Base-by-base conservation (phyloP, 2,329 filamentous ascomycete genomes). In the Talaromyces amestolkiae region DNA sequence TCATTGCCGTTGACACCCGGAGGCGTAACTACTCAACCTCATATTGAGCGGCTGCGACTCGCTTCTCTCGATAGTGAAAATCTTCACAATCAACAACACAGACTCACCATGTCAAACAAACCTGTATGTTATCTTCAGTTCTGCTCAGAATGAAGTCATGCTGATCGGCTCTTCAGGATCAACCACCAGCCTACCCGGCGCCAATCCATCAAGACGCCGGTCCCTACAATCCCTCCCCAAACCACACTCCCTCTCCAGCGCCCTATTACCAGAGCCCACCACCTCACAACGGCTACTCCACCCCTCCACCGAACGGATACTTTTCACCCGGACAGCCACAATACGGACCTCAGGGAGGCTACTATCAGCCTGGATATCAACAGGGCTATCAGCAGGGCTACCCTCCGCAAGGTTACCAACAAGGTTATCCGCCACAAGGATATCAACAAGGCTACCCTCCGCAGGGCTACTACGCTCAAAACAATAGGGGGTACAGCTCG, bases 321-420 rank as follows among this genome's bases (percentile, higher is more conserved):
- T 80, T 79, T 63, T 76, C 75, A 53, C 77, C 75, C 45, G 76
- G 76, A 60, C 73, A 71, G 51, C 76, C 73, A 53, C 80, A 59
- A 59, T 66, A 66, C 33, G 64, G 72, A 70, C 69, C 69, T 17
- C 74, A 72, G n/a, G 74, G 73, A 59, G 75, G 75, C 61, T 72
- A 74, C 61, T 70, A 80, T 65, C 76, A 75, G 61, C 77, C 74
- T 58, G 77, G 77, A 22, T 56, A 56, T 61, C 76, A 77, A 53
- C 71, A 73, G 15, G 72, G 58, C 4, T 56, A 56, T 53, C 63
- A 47, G 76, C 59, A 73, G 77, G 58, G 58, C 31, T 54, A 54
- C 17, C 51, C 51, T 7, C 31, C 51, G 1, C 51, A 54, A 49
- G 58, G 59, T 24, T 53, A 56, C 35, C 59, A 51, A 53, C 59